phyloP scores from a whole-genome alignment of 805 yeast species.

The Saccharomycopsis javanensis region DNA sequence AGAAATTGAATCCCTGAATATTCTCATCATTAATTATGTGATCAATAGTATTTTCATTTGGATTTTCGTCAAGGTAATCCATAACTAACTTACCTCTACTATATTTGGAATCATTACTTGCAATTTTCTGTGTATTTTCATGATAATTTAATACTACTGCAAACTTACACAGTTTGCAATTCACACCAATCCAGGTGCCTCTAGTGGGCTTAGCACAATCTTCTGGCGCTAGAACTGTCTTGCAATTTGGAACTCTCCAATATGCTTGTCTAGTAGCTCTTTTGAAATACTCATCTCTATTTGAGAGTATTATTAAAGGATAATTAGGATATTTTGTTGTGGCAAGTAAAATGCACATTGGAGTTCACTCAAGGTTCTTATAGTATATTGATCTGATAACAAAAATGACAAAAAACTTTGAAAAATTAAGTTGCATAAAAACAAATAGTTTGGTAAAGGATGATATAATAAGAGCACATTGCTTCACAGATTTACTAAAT shows the following conservation, averaged over 20 bases:
- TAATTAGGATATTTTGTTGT: slow-evolving; percentile 63
- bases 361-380: too few species aligned
- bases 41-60: not conserved
- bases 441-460: too few species aligned
- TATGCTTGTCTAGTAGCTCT: slow-evolving; percentile 44
- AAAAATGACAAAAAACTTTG: not conserved
- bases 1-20: slow-evolving; percentile 56
- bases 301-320: slow-evolving; percentile 68
- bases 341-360: slow-evolving; percentile 79
- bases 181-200: slow-evolving; percentile 88
- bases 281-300: slow-evolving; percentile 76
- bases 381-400: too few species aligned
- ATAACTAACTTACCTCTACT: not conserved
- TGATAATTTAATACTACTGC: slow-evolving; percentile 72
- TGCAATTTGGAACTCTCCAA: slow-evolving; percentile 19
- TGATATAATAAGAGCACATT: too few species aligned
- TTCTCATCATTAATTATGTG: slow-evolving; percentile 20
- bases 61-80: not conserved
- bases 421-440: too few species aligned
- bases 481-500: too few species aligned
- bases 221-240: slow-evolving; percentile 48
- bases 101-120: not conserved
- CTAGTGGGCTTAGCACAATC: slow-evolving; percentile 65
- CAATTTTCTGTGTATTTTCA: slow-evolving; percentile 30
- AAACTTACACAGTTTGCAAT: slow-evolving; percentile 41